phyloP scores from a whole-genome alignment of 371 early-diverging fungal genomes.

The Syncephalastrum sp. region DNA sequence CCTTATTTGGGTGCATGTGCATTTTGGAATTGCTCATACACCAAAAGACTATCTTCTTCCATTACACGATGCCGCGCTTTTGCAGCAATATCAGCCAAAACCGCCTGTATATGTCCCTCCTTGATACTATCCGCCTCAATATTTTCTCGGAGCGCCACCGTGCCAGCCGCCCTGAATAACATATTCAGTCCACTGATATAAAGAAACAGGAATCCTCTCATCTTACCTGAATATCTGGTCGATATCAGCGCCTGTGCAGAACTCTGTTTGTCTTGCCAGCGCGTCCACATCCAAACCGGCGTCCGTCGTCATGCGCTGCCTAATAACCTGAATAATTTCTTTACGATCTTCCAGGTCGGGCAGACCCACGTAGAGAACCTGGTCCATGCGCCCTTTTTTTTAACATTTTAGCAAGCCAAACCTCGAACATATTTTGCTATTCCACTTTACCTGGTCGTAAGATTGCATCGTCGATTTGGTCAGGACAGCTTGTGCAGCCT shows the following conservation, averaged over 20 bases:
- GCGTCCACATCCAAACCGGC: constrained; percentile 32
- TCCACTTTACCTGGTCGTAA: constrained; percentile 71
- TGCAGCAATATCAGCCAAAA: constrained; percentile 23
- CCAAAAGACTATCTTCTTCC: constrained; percentile 20
- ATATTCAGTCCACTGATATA: background rate
- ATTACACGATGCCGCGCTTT: constrained; percentile 29
- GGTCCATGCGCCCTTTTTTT: constrained; percentile 66
- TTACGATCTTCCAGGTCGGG: constrained; percentile 56
- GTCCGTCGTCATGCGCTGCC: constrained; percentile 17
- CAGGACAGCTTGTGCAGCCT: constrained; percentile 78
- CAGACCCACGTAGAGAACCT: constrained; percentile 63
- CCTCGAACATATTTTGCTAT: background rate
- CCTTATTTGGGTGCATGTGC: background rate
- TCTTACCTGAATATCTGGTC: constrained; percentile 56
- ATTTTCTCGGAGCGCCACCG: constrained; percentile 46
- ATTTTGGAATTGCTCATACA: constrained; percentile 31
- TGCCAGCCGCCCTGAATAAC: constrained; percentile 53
- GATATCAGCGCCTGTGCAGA: constrained; percentile 66
- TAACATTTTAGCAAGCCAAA: background rate
- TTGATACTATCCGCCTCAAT: constrained; percentile 20
- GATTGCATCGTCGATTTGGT: constrained; percentile 86
- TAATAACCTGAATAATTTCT: constrained; percentile 45
- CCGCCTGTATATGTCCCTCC: constrained; percentile 18
- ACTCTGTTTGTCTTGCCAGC: constrained; percentile 49
- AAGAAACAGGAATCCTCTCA: no score